These are phyloP conservation scores for Phyllosticta citriasiana DNA, from an alignment of 2,329 filamentous ascomycete species.

Conservation along the genomic window DNA sequence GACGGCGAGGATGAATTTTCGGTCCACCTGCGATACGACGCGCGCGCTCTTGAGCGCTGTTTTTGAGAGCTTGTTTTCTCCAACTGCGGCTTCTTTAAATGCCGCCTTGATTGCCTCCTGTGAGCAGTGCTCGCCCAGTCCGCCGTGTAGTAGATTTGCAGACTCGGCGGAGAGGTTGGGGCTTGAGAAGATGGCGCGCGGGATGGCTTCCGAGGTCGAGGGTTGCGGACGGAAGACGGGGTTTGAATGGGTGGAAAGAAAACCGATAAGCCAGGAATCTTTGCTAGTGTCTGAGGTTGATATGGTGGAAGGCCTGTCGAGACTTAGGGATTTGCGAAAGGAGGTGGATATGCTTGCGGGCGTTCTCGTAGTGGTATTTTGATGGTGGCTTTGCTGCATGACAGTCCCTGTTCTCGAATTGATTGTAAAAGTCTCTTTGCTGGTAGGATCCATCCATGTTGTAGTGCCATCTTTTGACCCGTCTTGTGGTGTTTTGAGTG, in stretches of 20 bases:
- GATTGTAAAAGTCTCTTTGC: slow-evolving; percentile 41
- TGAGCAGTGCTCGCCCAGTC: slow-evolving; percentile 1
- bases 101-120: slow-evolving; percentile 13
- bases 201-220: slow-evolving; percentile 35
- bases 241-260: slow-evolving; percentile 62
- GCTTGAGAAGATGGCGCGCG: slow-evolving; percentile 69
- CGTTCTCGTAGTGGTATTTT: neutral
- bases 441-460: slow-evolving; percentile 53
- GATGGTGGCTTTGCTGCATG: slow-evolving; percentile 7
- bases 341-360: slow-evolving; percentile 12
- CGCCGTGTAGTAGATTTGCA: neutral
- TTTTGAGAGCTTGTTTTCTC: slow-evolving; percentile 46
- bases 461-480: slow-evolving; percentile 28
- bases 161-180: slow-evolving; percentile 27
- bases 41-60: slow-evolving; percentile 48
- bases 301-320: slow-evolving; percentile 13
- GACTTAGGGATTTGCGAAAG: slow-evolving; percentile 23
- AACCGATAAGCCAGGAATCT: slow-evolving; percentile 49
- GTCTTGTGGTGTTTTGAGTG: neutral
- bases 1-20: slow-evolving; percentile 74
- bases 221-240: slow-evolving; percentile 56
- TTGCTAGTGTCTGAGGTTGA: neutral
- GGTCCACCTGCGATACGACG: slow-evolving; percentile 75
- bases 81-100: slow-evolving; percentile 20
- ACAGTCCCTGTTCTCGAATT: slow-evolving; percentile 46